phyloP scores from a whole-genome alignment of 2,329 filamentous ascomycete genomes.

The Phyllosticta capitalensis region DNA sequence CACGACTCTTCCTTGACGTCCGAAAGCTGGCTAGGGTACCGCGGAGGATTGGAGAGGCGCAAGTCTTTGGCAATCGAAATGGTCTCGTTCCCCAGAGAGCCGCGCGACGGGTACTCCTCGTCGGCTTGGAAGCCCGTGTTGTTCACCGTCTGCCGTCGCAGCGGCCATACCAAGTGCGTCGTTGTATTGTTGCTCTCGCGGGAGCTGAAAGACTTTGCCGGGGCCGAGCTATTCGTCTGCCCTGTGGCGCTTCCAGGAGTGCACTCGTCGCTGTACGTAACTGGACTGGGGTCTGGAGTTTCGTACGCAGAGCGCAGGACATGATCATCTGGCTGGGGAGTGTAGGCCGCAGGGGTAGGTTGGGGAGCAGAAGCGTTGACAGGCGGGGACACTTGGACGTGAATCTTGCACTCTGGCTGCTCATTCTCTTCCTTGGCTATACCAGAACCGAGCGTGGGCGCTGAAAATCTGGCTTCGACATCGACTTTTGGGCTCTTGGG shows the following conservation, averaged over 20 bases:
- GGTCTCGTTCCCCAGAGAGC: not conserved
- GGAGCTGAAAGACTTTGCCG: conserved; percentile 9
- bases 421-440: not conserved
- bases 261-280: conserved; percentile 3
- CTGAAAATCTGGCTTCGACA: not conserved
- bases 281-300: not conserved
- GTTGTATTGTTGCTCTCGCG: conserved; percentile 25
- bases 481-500: conserved; percentile 3
- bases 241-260: conserved; percentile 8
- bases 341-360: not conserved
- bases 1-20: conserved; percentile 41
- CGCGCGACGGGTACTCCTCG: conserved; percentile 1
- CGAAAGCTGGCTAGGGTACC: conserved; percentile 31
- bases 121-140: not conserved
- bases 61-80: conserved; percentile 20
- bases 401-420: not conserved
- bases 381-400: not conserved
- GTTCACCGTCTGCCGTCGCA: not conserved
- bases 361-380: not conserved
- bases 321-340: not conserved
- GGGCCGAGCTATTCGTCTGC: conserved; percentile 4
- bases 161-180: conserved; percentile 24
- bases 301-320: not conserved
- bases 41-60: conserved; percentile 20
- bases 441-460: not conserved